Evolutionary conservation across 108 stramenopile species (phyloP), one percentile per base, ranked within the genome.

Genomic region (Halocafeteria seosinensis): DNA sequence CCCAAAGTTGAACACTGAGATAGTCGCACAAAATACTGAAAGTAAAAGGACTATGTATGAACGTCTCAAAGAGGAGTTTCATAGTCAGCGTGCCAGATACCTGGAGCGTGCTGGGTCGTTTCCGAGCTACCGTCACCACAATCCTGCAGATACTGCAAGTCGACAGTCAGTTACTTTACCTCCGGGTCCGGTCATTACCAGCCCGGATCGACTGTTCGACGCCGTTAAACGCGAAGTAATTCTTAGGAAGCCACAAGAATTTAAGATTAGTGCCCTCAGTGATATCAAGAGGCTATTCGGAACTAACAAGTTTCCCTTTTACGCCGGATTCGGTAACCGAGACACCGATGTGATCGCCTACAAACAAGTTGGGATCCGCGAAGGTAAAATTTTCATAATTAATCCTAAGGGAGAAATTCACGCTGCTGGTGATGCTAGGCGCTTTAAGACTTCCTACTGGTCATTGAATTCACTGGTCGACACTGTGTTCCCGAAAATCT

Each of bases 241-340:
- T 13, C 5, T 30, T 33, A 33, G 57, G 21, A 8, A 59, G 57
- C 57, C 57, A 11, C 13, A 59, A n/a, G n/a, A 30, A 35, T 59
- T 59, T 35, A 59, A 59, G n/a, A 59, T 3, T 11, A 11, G 4
- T 2, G 57, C 57, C 2, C 57, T 59, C 12, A 59, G 2, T 13
- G 57, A 59, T 12, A 17, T 59, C 17, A 11, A 2, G 57, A 33
- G 21, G 12, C 27, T 30, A 11, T 59, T 59, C 57, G 34, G 34
- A 35, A 13, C 57, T 35, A 6, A 4, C 28, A 35, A 3, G 21
- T 13, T 6, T 2, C 57, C 57, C 11, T 59, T 59, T 35, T 8
- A n/a, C 17, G 5, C 12, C 2, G 57, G 57, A 11, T 59, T 59
- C 57, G 57, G 57, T 35, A 59, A 59, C 57, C 57, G 57, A 33